Conservation (phyloP, 495 filamentous ascomycete genomes). For the Aspergillus conjunctus region DNA sequence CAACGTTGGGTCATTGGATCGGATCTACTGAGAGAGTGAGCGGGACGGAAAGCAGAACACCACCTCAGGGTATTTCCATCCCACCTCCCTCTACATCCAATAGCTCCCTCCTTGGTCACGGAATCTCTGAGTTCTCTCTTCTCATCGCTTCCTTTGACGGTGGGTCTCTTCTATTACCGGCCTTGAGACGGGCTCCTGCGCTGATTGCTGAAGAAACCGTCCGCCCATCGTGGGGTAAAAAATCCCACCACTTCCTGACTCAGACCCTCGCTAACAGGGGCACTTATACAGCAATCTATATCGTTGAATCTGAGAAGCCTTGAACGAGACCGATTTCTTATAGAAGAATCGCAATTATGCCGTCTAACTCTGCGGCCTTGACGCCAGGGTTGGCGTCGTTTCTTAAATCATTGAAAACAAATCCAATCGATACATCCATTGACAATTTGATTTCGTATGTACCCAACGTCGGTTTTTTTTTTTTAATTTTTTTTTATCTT, state of each 20-base stretch:
- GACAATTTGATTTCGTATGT: constrained; percentile 79
- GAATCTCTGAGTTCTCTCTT: too few species aligned
- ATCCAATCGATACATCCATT: constrained; percentile 74
- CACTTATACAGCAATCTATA: neutral
- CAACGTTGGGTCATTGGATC: neutral
- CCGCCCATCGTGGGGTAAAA: neutral
- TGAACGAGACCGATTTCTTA: too few species aligned
- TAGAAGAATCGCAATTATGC: constrained; percentile 40
- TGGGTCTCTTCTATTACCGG: too few species aligned
- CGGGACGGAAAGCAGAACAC: too few species aligned
- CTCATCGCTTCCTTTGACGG: too few species aligned
- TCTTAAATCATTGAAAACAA: constrained; percentile 73
- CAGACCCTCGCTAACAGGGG: neutral
- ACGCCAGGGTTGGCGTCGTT: constrained; percentile 75
- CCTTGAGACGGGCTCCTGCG: too few species aligned
- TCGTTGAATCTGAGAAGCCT: too few species aligned
- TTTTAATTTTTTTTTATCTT: neutral
- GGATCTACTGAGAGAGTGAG: too few species aligned
- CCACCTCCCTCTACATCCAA: neutral
- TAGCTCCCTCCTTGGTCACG: neutral
- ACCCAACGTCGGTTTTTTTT: neutral
- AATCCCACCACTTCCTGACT: neutral
- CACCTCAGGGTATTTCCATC: neutral
- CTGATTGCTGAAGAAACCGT: too few species aligned
- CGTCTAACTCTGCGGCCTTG: constrained; percentile 47